Evolutionary conservation across 179 eudicot genomes (phyloP).

Genomic region (Pouteria campechiana): DNA sequence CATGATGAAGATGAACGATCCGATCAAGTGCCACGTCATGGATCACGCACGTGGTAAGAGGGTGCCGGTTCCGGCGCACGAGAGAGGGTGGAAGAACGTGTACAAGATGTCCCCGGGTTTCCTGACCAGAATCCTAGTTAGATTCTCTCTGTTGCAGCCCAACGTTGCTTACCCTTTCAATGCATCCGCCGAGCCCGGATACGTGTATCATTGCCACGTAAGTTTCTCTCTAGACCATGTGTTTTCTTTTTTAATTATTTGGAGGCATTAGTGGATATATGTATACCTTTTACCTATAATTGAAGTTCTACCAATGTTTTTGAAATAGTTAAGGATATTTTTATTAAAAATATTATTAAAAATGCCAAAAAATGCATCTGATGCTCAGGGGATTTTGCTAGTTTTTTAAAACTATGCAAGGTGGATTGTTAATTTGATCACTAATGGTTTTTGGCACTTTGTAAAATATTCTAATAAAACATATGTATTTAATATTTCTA

Average conservation of each 20-base stretch:
- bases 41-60: conserved; percentile 41
- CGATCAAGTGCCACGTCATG: conserved; percentile 36
- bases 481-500: too few species aligned
- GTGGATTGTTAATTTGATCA: too few species aligned
- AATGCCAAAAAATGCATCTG: too few species aligned
- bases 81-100: conserved; percentile 90
- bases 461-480: too few species aligned
- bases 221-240: conserved; percentile 8
- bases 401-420: too few species aligned
- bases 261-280: too few species aligned
- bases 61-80: conserved; percentile 33
- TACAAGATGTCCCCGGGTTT: conserved; percentile 75
- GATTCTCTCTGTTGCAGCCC: conserved; percentile 56
- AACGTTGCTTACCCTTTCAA: conserved; percentile 55
- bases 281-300: too few species aligned
- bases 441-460: too few species aligned
- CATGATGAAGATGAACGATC: conserved; percentile 47
- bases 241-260: background rate
- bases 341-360: too few species aligned
- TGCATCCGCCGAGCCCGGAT: conserved; percentile 72
- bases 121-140: conserved; percentile 50
- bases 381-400: too few species aligned
- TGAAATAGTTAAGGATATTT: too few species aligned
- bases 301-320: too few species aligned
- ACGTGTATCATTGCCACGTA: conserved; percentile 90